Base-by-base conservation (phyloP, 768 basidiomycete species). In the Goffeauzyma gilvescens region DNA sequence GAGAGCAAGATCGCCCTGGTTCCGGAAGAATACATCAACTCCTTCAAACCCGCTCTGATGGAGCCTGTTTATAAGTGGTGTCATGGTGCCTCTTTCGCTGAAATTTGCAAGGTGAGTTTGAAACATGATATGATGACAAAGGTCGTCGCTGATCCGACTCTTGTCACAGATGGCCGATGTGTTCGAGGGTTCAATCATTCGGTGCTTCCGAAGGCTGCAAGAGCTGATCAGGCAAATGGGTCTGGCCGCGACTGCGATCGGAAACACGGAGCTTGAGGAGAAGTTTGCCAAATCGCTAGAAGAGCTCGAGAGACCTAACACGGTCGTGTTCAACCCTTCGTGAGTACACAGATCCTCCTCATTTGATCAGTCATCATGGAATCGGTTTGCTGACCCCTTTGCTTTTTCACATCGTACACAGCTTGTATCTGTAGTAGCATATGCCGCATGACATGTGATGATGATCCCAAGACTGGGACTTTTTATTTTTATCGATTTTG, bases 11-110 rank as follows among this genome's bases (percentile, higher is more conserved):
- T 98, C 3, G 65, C 78, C 1, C 62, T 96, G 34, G 76, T 81
- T 41, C 90, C 96, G 63, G 81, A 93, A 45, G 85, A 90, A 49
- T 98, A 98, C 61, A 84, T 98, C 1, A 71, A 78, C 41, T 85
- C 81, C 9, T 98, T 98, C 76, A 96, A 95, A 65, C 84, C 93
- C 15, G 90, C 95, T 57, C 75, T 98, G 38, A 98, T 96, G 87
- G 93, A 96, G 50, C 84, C 83, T 1, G 93, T 96, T 8, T 72
- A 86, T 26, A 81, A 86, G 48, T 98, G 93, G 93, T 96, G 90
- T 67, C 76, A 84, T n/a, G 93, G 93, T n/a, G 83, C 87, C 13
- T 84, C 83, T 21, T 98, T 98, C 65, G 70, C 81, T 1, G 90
- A 98, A 20, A 86, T 95, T 43, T 86, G 83, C 73, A 93, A 93